Evolutionary conservation across 139 green algal species (phyloP).

Genomic region (Auxenochlorella pyrenoidosa): DNA sequence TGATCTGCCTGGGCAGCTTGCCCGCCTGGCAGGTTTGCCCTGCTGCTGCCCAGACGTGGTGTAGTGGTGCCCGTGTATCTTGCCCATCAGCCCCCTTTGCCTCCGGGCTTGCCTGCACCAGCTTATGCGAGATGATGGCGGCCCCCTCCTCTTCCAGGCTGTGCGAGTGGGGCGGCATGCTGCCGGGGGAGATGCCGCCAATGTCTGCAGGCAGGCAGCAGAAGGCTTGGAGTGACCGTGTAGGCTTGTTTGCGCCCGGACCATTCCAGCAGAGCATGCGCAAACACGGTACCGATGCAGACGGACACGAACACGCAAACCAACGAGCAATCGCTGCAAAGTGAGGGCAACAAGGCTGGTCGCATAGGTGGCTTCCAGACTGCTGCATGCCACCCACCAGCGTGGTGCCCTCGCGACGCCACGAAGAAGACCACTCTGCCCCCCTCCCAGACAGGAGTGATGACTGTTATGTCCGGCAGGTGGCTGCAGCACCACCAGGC

Average conservation of each 20-base stretch:
- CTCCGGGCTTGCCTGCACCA: slow-evolving; percentile 70
- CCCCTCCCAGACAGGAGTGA: slow-evolving; percentile 91
- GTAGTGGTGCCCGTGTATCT: too few species aligned
- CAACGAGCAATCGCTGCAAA: too few species aligned
- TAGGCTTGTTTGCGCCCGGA: too few species aligned
- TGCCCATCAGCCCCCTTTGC: too few species aligned
- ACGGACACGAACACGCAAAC: background rate
- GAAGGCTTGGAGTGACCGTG: too few species aligned
- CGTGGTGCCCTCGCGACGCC: slow-evolving; percentile 87
- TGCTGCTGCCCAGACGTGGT: too few species aligned
- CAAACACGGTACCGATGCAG: too few species aligned
- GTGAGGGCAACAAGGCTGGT: background rate
- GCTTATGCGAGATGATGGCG: slow-evolving; percentile 94
- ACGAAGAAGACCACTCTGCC: slow-evolving; percentile 95
- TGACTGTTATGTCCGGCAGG: slow-evolving; percentile 98
- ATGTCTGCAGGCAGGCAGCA: slow-evolving; percentile 68
- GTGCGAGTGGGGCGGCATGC: slow-evolving; percentile 92
- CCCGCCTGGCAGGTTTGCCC: too few species aligned
- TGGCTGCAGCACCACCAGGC: slow-evolving; percentile 81
- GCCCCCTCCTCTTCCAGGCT: slow-evolving; percentile 92
- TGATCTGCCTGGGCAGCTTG: too few species aligned
- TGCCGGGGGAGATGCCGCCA: slow-evolving; percentile 92
- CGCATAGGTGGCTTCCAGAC: background rate
- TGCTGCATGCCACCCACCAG: background rate
- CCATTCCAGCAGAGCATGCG: too few species aligned